phyloP scores from a whole-genome alignment of 78 protist genomes.

The Paratrimastix pyriformis region DNA sequence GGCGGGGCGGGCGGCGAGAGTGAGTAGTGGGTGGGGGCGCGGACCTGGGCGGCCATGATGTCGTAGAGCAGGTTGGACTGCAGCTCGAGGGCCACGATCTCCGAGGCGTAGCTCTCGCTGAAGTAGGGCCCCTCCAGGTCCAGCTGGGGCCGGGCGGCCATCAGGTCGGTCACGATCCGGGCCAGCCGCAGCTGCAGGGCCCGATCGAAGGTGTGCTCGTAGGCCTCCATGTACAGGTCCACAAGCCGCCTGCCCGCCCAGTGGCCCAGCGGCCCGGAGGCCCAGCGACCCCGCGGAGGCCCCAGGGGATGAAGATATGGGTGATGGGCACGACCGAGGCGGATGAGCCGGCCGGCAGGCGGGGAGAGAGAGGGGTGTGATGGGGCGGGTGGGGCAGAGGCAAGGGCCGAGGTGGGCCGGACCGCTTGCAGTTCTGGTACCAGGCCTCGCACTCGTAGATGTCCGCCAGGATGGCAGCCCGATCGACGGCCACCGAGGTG shows the following conservation, averaged over 20 bases:
- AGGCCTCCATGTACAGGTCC: conserved; percentile 10
- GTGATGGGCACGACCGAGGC: no score
- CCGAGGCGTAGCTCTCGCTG: neutral
- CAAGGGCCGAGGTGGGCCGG: no score
- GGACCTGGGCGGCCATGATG: no score
- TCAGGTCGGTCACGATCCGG: neutral
- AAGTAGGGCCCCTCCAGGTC: neutral
- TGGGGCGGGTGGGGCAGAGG: no score
- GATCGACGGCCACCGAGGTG: neutral
- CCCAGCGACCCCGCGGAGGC: no score
- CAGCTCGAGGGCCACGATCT: neutral
- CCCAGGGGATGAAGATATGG: no score
- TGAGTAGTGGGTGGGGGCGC: no score
- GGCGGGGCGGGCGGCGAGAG: no score
- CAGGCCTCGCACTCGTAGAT: conserved; percentile 7
- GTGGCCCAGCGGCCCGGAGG: no score
- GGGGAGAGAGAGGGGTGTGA: no score
- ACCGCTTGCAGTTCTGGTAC: neutral
- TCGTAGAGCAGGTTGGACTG: conserved; percentile 5
- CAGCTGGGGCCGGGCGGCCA: neutral
- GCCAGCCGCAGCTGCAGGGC: neutral
- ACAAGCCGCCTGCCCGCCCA: no score
- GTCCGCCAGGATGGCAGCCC: neutral
- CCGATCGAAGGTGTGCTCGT: conserved; percentile 1
- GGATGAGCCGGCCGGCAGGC: no score